phyloP scores from a whole-genome alignment of 495 filamentous ascomycete genomes.

The Penicillium verhagenii region DNA sequence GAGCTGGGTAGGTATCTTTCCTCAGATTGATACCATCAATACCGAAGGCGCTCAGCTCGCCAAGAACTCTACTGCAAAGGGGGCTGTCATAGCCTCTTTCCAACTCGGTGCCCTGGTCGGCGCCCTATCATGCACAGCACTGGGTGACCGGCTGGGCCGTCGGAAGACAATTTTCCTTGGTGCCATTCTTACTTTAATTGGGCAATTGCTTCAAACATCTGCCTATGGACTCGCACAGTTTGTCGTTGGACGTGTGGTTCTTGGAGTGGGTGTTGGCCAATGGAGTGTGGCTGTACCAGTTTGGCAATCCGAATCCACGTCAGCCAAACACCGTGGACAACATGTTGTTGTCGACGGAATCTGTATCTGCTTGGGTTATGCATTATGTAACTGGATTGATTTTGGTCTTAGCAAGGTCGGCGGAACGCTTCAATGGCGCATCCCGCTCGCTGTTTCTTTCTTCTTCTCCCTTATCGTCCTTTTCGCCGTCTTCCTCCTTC shows the following conservation, averaged over 20 bases:
- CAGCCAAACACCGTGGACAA: conserved; percentile 39
- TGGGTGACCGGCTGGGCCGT: conserved; percentile 51
- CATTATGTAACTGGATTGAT: conserved; percentile 66
- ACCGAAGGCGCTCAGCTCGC: conserved; percentile 22
- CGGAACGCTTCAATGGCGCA: conserved; percentile 48
- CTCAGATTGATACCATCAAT: conserved; percentile 35
- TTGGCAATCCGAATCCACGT: conserved; percentile 41
- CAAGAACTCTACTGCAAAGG: conserved; percentile 34
- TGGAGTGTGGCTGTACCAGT: conserved; percentile 59
- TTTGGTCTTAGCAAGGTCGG: conserved; percentile 46
- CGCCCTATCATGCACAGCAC: conserved; percentile 33
- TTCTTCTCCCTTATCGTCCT: conserved; percentile 44
- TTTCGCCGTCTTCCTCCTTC: conserved; percentile 48
- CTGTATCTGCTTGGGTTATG: conserved; percentile 58
- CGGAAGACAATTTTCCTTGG: conserved; percentile 55
- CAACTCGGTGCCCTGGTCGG: conserved; percentile 45
- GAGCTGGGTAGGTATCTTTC: conserved; percentile 30
- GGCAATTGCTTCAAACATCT: conserved; percentile 48
- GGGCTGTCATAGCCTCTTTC: conserved; percentile 42
- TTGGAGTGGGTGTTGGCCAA: conserved; percentile 59
- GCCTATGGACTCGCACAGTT: conserved; percentile 40
- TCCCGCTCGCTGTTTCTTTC: conserved; percentile 47
- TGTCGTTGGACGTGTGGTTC: conserved; percentile 47
- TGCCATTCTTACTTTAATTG: conserved; percentile 47
- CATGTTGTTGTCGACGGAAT: conserved; percentile 48